Percentiles rank a stretch among this genome's conserved stretches.
phyloP scores from a whole-genome alignment of 1,284 basidiomycete species.

The Porphyrellus sp. region DNA sequence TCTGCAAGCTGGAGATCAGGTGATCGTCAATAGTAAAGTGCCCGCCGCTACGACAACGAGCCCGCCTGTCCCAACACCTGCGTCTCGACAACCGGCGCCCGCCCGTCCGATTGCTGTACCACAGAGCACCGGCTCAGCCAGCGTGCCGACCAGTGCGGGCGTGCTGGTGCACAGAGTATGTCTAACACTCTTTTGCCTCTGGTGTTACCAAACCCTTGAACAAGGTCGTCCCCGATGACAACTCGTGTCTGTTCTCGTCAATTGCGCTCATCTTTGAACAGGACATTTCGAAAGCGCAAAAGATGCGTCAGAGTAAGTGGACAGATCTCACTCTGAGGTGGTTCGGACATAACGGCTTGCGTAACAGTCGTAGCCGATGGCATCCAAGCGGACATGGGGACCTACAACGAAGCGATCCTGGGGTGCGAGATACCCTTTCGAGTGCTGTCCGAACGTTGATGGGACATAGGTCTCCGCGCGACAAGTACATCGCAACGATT shows the following conservation, averaged over 20 bases:
- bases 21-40: constrained; percentile 65
- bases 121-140: constrained; percentile 47
- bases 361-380: constrained; percentile 74
- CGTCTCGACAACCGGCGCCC: constrained; percentile 13
- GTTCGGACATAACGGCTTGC: constrained; percentile 1
- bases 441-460: constrained; percentile 15
- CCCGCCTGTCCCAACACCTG: constrained; percentile 11
- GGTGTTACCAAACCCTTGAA: constrained; percentile 11
- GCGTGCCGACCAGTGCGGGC: constrained; percentile 53
- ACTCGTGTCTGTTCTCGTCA: constrained; percentile 88
- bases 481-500: constrained; percentile 80
- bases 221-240: constrained; percentile 89
- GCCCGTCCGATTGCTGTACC: constrained; percentile 8
- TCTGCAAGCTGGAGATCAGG: constrained; percentile 73
- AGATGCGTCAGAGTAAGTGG: constrained; percentile 62
- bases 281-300: constrained; percentile 60
- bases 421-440: constrained; percentile 50
- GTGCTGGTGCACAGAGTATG: constrained; percentile 68
- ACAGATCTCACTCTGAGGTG: not conserved
- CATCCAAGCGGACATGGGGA: constrained; percentile 66
- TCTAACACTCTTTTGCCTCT: not conserved
- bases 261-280: constrained; percentile 84
- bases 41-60: constrained; percentile 14
- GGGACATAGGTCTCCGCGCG: constrained; percentile 57
- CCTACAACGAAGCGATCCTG: constrained; percentile 80